A percentile compares a stretch with the other conserved stretches of the same genome.
Evolutionary conservation across 371 early-diverging fungal species (phyloP).

Genomic region (Dichotomocladium elegans): DNA sequence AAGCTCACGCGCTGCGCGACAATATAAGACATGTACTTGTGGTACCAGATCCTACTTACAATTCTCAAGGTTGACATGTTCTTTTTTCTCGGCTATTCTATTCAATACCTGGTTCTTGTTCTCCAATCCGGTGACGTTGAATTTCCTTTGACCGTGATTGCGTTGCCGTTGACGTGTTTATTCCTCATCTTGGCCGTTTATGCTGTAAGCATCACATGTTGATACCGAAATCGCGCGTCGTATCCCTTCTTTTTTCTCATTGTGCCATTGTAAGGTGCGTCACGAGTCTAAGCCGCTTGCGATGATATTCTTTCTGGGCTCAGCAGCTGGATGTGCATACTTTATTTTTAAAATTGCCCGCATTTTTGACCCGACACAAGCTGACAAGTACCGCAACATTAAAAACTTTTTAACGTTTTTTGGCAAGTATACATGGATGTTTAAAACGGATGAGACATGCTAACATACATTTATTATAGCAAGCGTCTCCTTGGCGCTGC

Average conservation of each 20-base stretch:
- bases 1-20: too few relatives aligned
- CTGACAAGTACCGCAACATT: constrained; percentile 56
- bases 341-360: constrained; percentile 83
- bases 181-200: constrained; percentile 76
- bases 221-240: not conserved
- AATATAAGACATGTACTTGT: constrained; percentile 77
- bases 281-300: constrained; percentile 52
- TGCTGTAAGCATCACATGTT: constrained; percentile 65
- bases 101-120: constrained; percentile 84
- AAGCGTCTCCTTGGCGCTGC: constrained; percentile 61
- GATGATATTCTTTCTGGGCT: constrained; percentile 62
- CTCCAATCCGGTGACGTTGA: constrained; percentile 66
- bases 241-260: not conserved
- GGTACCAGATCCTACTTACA: constrained; percentile 83
- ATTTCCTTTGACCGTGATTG: constrained; percentile 78
- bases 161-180: constrained; percentile 72
- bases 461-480: constrained; percentile 29
- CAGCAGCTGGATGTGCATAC: constrained; percentile 72
- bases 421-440: constrained; percentile 42
- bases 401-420: constrained; percentile 84
- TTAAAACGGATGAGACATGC: not conserved
- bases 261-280: constrained; percentile 19
- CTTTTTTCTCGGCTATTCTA: constrained; percentile 83
- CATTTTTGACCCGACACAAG: constrained; percentile 67
- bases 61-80: constrained; percentile 87